phyloP scores from a whole-genome alignment of 331 rosid genomes.

The Malus hybrid region DNA sequence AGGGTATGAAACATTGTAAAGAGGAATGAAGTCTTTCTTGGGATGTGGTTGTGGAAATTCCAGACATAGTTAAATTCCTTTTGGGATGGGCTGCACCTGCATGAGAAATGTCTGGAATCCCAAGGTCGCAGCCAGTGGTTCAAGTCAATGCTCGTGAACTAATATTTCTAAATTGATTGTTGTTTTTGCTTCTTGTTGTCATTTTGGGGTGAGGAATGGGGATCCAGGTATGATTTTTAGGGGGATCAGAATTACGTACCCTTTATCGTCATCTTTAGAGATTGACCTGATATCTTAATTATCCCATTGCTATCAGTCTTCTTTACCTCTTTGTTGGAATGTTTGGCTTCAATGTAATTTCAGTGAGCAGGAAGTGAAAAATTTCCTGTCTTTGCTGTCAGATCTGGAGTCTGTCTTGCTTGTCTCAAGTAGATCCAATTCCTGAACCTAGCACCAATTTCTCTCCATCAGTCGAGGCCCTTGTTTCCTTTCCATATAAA shows the following conservation, averaged over 20 bases:
- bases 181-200: not conserved
- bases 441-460: no score
- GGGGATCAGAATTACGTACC: not conserved
- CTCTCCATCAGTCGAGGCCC: no score
- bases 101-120: not conserved
- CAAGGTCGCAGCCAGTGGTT: not conserved
- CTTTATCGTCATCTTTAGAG: not conserved
- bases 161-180: not conserved
- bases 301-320: not conserved
- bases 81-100: not conserved
- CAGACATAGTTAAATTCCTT: not conserved
- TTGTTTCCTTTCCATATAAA: no score
- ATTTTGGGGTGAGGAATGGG: not conserved
- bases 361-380: not conserved
- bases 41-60: not conserved
- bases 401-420: not conserved
- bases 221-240: not conserved
- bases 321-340: not conserved
- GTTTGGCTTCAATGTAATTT: not conserved
- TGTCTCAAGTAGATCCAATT: not conserved
- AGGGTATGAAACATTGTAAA: not conserved
- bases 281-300: not conserved
- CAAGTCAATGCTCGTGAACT: not conserved
- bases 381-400: not conserved
- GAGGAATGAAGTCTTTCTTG: not conserved